phyloP scores from a whole-genome alignment of 2,329 filamentous ascomycete species.

The Arthrobotrys conoides region DNA sequence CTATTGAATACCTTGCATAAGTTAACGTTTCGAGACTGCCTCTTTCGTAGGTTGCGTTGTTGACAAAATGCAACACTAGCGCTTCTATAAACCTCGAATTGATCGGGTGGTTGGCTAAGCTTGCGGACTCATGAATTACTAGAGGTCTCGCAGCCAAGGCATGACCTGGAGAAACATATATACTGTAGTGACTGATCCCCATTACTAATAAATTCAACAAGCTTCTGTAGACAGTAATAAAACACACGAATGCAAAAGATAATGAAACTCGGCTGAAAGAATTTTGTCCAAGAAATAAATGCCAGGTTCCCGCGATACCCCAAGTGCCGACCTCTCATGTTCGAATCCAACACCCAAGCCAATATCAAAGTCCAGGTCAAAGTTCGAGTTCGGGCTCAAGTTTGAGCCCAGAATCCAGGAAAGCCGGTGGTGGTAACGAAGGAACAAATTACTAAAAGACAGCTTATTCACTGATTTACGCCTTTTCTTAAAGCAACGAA shows the following conservation, averaged over 20 bases:
- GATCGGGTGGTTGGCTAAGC: background rate
- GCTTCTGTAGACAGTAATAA: constrained; percentile 18
- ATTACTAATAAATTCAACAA: constrained; percentile 30
- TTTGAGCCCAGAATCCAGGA: constrained; percentile 4
- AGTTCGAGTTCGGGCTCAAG: background rate
- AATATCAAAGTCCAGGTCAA: background rate
- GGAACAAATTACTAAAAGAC: constrained; percentile 13
- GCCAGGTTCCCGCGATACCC: background rate
- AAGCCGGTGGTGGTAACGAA: background rate
- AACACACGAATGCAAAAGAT: constrained; percentile 7
- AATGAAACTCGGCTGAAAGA: constrained; percentile 26
- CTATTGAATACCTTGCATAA: background rate
- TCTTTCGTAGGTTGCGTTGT: background rate
- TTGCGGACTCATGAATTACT: too few species aligned
- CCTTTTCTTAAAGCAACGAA: constrained; percentile 59
- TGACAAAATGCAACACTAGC: constrained; percentile 6
- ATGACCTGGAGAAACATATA: background rate
- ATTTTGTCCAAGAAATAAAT: constrained; percentile 28
- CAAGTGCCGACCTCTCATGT: background rate
- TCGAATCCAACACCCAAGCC: background rate
- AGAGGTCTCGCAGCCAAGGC: background rate
- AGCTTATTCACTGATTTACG: constrained; percentile 56
- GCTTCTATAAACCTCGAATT: background rate
- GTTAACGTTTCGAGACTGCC: too few species aligned
- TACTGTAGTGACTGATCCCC: constrained; percentile 15